Evolutionary conservation across 345 rosid species (phyloP).

Genomic region (Jatropha curcas): DNA sequence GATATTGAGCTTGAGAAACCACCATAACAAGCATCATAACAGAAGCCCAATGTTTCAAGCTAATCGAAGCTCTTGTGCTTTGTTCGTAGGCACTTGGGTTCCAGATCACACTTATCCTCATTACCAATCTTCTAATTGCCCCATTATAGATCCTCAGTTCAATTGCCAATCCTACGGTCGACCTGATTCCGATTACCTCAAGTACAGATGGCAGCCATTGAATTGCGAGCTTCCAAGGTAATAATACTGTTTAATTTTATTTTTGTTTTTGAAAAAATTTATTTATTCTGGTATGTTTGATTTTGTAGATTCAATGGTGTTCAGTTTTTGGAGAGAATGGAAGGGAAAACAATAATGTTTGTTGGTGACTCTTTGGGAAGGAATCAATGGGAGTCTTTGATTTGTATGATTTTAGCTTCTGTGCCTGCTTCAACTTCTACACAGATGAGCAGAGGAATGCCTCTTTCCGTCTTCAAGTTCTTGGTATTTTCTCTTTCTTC

Average conservation of each 20-base stretch:
- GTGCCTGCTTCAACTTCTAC: conserved; percentile 49
- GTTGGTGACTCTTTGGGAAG: conserved; percentile 92
- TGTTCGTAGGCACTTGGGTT: conserved; percentile 73
- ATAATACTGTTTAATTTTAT: neutral
- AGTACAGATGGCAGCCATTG: conserved; percentile 85
- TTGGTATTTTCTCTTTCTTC: conserved; percentile 39
- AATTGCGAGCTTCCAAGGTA: conserved; percentile 88
- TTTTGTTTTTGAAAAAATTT: neutral
- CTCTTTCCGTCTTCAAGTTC: conserved; percentile 77
- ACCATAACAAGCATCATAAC: conserved; percentile 50
- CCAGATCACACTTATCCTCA: conserved; percentile 69
- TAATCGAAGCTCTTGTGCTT: conserved; percentile 55
- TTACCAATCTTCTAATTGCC: conserved; percentile 53
- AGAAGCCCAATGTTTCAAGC: conserved; percentile 53
- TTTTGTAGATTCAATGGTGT: conserved; percentile 64
- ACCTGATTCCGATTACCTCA: conserved; percentile 83
- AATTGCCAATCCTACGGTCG: conserved; percentile 85
- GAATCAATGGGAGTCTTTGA: conserved; percentile 93
- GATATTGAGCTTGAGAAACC: conserved; percentile 56
- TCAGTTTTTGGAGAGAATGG: conserved; percentile 65
- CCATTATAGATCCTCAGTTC: conserved; percentile 69
- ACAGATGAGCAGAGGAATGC: conserved; percentile 59
- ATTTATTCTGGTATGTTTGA: neutral
- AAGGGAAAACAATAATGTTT: conserved; percentile 75
- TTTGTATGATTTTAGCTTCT: conserved; percentile 66